Percentiles rank a stretch among this genome's conserved stretches.
Evolutionary conservation across 768 basidiomycete species (phyloP).

Genomic region (Naganishia onofrii): DNA sequence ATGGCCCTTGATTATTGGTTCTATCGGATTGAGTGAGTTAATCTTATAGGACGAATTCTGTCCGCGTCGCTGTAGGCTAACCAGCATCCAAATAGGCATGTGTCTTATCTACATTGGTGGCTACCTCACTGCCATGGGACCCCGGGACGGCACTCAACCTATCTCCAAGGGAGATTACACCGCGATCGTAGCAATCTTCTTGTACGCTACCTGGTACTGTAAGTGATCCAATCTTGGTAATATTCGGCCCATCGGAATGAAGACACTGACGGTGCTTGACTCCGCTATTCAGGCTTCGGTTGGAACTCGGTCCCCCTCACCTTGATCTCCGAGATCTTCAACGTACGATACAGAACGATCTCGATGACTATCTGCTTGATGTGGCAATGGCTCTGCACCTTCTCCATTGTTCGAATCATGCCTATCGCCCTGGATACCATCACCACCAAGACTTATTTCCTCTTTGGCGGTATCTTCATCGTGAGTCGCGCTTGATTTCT

Average conservation of each 20-base stretch:
- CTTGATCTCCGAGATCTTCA: constrained; percentile 37
- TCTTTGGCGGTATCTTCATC: constrained; percentile 31
- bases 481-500: neutral
- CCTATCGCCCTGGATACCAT: constrained; percentile 25
- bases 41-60: no score
- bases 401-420: constrained; percentile 28
- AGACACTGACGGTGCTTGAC: neutral
- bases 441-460: constrained; percentile 29
- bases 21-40: constrained; percentile 32
- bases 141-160: constrained; percentile 24
- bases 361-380: constrained; percentile 36
- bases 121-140: constrained; percentile 33
- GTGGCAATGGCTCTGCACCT: constrained; percentile 31
- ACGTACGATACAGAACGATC: constrained; percentile 29
- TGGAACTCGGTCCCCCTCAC: constrained; percentile 26
- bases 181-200: constrained; percentile 27
- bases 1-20: constrained; percentile 35
- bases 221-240: neutral
- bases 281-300: constrained; percentile 15
- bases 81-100: neutral
- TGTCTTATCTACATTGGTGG: constrained; percentile 21
- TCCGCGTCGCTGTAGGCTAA: neutral
- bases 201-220: constrained; percentile 32
- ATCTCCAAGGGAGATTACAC: constrained; percentile 27
- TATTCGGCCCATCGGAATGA: neutral